Evolutionary conservation across 768 basidiomycete species (phyloP).

Genomic region (Pulveroboletus sp.): DNA sequence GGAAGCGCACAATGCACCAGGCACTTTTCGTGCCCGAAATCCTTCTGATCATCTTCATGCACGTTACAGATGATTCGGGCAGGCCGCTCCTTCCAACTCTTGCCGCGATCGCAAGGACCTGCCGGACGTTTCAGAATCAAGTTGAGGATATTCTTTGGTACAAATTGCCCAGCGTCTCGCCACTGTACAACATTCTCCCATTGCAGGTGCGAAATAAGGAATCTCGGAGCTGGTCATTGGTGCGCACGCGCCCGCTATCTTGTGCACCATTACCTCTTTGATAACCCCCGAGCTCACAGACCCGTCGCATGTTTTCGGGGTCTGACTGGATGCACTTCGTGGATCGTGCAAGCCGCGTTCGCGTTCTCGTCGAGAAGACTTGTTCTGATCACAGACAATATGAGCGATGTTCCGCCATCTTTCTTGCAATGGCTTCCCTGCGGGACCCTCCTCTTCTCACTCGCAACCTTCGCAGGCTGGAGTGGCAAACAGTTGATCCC

Average conservation of each 20-base stretch:
- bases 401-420: conserved; percentile 3
- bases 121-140: conserved; percentile 15
- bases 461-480: conserved; percentile 19
- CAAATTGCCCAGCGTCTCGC: conserved; percentile 6
- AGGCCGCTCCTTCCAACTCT: conserved; percentile 16
- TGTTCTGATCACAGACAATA: not conserved
- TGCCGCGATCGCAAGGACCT: conserved; percentile 26
- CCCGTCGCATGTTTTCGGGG: conserved; percentile 16
- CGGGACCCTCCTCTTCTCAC: conserved; percentile 20
- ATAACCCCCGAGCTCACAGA: conserved; percentile 7
- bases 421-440: conserved; percentile 14
- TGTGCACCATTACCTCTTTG: not conserved
- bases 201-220: conserved; percentile 10
- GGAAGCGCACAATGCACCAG: conserved; percentile 11
- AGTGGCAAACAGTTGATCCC: conserved; percentile 11
- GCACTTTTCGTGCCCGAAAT: conserved; percentile 20
- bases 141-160: conserved; percentile 26
- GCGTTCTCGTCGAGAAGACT: conserved; percentile 7
- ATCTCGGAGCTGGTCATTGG: conserved; percentile 18
- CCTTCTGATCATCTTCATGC: conserved; percentile 21
- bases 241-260: conserved; percentile 5
- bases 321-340: conserved; percentile 18
- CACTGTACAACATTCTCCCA: conserved; percentile 18
- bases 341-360: conserved; percentile 15
- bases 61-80: conserved; percentile 15